Evolutionary conservation across 352 stramenopile species (phyloP), one percentile per base, ranked within the genome.

Genomic region (Bremia lactucae): DNA sequence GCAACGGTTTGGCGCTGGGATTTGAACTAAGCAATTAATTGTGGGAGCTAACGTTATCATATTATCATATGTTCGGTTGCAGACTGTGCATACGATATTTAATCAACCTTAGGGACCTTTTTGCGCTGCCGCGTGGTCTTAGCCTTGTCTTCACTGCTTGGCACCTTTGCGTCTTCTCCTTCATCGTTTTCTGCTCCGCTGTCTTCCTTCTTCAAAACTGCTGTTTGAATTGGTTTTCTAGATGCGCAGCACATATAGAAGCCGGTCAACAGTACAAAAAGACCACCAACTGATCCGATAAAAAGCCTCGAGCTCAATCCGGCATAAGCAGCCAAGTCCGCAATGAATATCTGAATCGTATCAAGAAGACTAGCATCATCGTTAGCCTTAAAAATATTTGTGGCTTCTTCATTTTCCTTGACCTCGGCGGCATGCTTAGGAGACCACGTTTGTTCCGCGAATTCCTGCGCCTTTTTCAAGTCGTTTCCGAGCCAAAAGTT

Each of bases 401-500:
- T 73, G 25, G 65, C 54, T 46, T 73, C 63, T 23, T 68, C 33
- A 45, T 76, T 57, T 20, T 72, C 64, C n/a, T 70, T 55, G 16
- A 62, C 26, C 41, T 95, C 83, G 3, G 60, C 49, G 33, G 71
- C 54, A 40, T 88, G 72, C 63, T 95, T 95, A 1, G 67, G 62
- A 2, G 49, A 54, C 59, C 81, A 94, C 39, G 77, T 92, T 3
- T 72, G 46, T 13, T 83, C 62, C 1, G 77, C 80, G 55, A 94
- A 94, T 42, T 72, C 65, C 44, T 83, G 65, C 0, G 82, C 82
- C 52, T 89, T 83, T 31, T 65, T 63, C 22, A 78, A 39, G 35
- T 95, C 79, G 50, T 96, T 76, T 9, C 73, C 83, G 15, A 97
- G 62, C 67, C 87, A 87, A 41, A 97, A 89, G 61, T 97, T 96